phyloP scores from a whole-genome alignment of 2,329 filamentous ascomycete species.

The Geosmithia morbida region DNA sequence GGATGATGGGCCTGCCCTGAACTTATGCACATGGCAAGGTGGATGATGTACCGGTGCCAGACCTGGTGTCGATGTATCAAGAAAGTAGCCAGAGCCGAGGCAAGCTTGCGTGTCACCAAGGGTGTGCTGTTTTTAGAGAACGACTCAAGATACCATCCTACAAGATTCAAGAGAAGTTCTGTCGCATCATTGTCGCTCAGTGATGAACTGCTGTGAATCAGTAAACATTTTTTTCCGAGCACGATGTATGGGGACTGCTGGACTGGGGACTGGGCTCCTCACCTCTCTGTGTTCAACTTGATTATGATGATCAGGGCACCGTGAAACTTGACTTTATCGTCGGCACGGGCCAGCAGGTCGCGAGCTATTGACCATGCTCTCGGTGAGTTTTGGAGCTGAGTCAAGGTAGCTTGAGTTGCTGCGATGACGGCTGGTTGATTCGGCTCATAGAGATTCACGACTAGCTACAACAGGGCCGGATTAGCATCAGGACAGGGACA shows the following conservation, averaged over 20 bases:
- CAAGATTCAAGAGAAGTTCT: conserved; percentile 43
- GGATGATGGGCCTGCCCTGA: conserved; percentile 6
- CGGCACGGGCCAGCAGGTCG: conserved; percentile 51
- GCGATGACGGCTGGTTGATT: conserved; percentile 31
- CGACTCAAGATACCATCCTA: conserved; percentile 46
- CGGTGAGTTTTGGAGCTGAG: conserved; percentile 62
- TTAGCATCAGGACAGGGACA: background rate
- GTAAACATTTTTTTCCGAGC: background rate
- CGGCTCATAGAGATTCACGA: conserved; percentile 38
- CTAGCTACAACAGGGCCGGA: conserved; percentile 18
- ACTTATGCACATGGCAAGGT: conserved; percentile 41
- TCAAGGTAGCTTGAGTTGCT: conserved; percentile 56
- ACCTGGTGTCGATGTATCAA: conserved; percentile 55
- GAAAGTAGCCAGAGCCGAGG: conserved; percentile 62
- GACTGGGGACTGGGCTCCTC: conserved; percentile 9
- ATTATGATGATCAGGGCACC: conserved; percentile 85
- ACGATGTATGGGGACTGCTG: background rate
- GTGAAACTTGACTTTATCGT: conserved; percentile 76
- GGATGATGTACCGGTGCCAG: conserved; percentile 52
- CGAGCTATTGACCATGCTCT: conserved; percentile 81
- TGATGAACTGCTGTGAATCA: conserved; percentile 19
- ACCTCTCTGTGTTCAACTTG: conserved; percentile 89
- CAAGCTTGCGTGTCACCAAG: conserved; percentile 59
- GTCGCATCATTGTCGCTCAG: conserved; percentile 42
- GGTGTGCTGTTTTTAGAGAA: conserved; percentile 34